Percentiles rank a stretch among this genome's conserved stretches.
phyloP scores from a whole-genome alignment of 1,284 basidiomycete species.

The Butyriboletus appendiculatus region DNA sequence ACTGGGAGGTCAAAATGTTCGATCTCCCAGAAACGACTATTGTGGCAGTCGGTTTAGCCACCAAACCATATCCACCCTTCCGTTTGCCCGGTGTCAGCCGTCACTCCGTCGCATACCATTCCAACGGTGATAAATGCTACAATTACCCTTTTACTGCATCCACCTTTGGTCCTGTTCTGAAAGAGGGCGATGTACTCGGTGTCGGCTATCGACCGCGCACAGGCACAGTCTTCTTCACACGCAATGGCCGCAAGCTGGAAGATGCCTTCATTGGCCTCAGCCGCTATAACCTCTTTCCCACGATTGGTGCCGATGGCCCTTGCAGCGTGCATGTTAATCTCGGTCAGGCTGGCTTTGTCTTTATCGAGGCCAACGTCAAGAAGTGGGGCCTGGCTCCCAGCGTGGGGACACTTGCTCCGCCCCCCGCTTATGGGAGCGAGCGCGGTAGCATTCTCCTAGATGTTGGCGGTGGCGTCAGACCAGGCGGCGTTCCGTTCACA shows the following conservation, averaged over 20 bases:
- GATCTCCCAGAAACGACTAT: conserved; percentile 86
- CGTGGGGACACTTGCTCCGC: conserved; percentile 92
- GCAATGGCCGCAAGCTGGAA: conserved; percentile 93
- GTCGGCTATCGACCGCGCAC: conserved; percentile 92
- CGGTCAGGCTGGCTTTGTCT: conserved; percentile 95
- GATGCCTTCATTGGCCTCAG: conserved; percentile 91
- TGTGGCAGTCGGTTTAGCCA: conserved; percentile 88
- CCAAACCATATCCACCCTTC: conserved; percentile 94
- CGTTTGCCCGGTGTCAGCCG: conserved; percentile 87
- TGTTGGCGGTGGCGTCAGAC: conserved; percentile 68
- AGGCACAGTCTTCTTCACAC: conserved; percentile 96
- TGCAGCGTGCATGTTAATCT: conserved; percentile 95
- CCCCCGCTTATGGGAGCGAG: conserved; percentile 94
- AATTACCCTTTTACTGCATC: conserved; percentile 94
- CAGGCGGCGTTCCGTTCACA: conserved; percentile 40
- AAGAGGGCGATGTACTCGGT: conserved; percentile 93
- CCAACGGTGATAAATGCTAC: conserved; percentile 96
- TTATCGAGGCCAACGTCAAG: conserved; percentile 98
- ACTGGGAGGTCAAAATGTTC: conserved; percentile 98
- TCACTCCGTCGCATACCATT: conserved; percentile 96
- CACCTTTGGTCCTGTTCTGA: conserved; percentile 83
- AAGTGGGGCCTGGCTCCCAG: conserved; percentile 97
- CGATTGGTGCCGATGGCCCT: conserved; percentile 91
- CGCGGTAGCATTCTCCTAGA: conserved; percentile 92
- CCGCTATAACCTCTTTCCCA: conserved; percentile 92